Evolutionary conservation across 495 filamentous ascomycete species (phyloP).

Genomic region (Thozetella sp.): DNA sequence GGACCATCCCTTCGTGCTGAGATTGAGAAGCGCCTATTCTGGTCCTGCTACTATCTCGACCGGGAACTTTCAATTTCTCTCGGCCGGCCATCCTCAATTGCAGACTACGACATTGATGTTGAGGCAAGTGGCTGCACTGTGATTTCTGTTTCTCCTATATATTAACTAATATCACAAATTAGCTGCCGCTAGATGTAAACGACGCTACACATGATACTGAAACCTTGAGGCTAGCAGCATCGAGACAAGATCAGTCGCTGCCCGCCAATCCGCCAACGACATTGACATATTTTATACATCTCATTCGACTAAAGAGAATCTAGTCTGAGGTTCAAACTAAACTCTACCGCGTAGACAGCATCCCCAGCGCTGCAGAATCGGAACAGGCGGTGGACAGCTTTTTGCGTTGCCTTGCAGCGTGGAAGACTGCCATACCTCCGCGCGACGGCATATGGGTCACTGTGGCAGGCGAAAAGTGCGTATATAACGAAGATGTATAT

Average conservation of each 20-base stretch:
- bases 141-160: not conserved
- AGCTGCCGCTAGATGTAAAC: not conserved
- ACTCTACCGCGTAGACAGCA: not conserved
- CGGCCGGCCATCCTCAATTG: not conserved
- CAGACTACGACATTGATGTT: not conserved
- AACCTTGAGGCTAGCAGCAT: not conserved
- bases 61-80: not conserved
- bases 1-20: not conserved
- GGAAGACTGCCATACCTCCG: not conserved
- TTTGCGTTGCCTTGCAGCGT: not conserved
- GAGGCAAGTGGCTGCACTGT: not conserved
- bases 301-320: not conserved
- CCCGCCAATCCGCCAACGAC: not conserved
- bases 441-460: not conserved
- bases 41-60: not conserved
- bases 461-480: not conserved
- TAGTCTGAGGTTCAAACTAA: not conserved
- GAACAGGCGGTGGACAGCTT: not conserved
- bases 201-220: not conserved
- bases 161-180: not conserved
- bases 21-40: not conserved
- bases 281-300: not conserved
- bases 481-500: not conserved
- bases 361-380: not conserved
- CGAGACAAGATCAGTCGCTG: not conserved